phyloP scores from a whole-genome alignment of 257 asterid genomes.

The Sherardia arvensis region DNA sequence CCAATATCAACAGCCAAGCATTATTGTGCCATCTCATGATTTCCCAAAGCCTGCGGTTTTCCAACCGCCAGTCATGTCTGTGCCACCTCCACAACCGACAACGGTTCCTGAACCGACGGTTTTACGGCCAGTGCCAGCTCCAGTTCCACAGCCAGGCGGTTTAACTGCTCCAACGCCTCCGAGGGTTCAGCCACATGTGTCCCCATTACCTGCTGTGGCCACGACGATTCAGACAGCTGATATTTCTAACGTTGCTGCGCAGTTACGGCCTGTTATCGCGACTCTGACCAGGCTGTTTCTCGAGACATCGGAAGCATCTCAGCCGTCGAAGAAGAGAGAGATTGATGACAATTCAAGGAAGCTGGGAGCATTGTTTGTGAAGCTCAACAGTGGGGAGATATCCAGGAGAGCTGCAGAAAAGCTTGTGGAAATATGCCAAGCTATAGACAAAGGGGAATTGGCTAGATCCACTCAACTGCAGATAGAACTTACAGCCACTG shows the following conservation, averaged over 20 bases:
- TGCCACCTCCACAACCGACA: no score
- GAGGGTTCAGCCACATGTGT: conserved; percentile 55
- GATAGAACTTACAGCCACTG: conserved; percentile 84
- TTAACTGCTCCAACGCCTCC: conserved; percentile 62
- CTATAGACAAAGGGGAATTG: conserved; percentile 77
- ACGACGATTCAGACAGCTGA: conserved; percentile 94
- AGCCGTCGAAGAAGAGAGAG: conserved; percentile 87
- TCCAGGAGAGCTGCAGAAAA: conserved; percentile 83
- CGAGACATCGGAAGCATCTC: conserved; percentile 83
- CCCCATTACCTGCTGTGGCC: no score
- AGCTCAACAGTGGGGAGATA: conserved; percentile 75
- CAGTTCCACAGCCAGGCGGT: conserved; percentile 49
- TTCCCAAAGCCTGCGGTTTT: no score
- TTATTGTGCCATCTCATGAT: conserved; percentile 54
- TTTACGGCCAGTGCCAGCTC: neutral
- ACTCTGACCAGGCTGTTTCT: conserved; percentile 77
- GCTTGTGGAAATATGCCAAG: conserved; percentile 85
- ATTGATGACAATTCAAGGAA: conserved; percentile 89
- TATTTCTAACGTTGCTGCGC: conserved; percentile 89
- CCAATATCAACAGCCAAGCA: conserved; percentile 53
- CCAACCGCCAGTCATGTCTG: no score
- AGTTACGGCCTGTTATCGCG: conserved; percentile 71
- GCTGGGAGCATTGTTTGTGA: conserved; percentile 75
- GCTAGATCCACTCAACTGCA: conserved; percentile 77
- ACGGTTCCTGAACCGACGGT: no score